These are phyloP conservation scores for Linnemannia elongata DNA, from an alignment of 192 early-diverging fungal genomes.

Conservation along the genomic window DNA sequence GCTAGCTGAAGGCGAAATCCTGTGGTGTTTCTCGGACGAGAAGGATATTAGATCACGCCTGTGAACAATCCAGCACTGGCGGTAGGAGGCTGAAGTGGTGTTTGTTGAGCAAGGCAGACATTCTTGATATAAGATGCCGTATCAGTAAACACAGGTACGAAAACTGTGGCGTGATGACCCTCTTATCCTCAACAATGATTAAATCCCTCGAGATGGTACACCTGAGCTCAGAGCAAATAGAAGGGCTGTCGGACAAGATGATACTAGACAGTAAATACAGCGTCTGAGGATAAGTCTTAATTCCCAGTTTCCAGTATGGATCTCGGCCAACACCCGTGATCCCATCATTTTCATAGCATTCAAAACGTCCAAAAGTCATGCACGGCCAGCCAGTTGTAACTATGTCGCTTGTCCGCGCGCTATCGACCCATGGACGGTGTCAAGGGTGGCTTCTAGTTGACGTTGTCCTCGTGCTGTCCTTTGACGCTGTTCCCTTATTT, in stretches of 20 bases:
- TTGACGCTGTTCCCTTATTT: too few species aligned
- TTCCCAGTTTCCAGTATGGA: too few species aligned
- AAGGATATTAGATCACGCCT: not conserved
- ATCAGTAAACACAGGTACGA: not conserved
- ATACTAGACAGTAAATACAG: too few species aligned
- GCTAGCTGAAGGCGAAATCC: not conserved
- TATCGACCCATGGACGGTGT: too few species aligned
- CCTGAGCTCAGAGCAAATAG: constrained; percentile 1
- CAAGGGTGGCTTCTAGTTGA: too few species aligned
- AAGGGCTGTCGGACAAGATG: not conserved
- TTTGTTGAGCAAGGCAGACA: not conserved
- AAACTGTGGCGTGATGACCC: not conserved
- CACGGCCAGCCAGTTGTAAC: too few species aligned
- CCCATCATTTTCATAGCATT: too few species aligned
- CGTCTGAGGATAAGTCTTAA: too few species aligned
- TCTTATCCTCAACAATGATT: not conserved
- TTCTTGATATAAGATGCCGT: not conserved
- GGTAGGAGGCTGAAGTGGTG: not conserved
- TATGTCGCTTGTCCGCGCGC: too few species aligned
- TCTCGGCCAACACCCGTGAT: too few species aligned
- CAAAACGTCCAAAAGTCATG: too few species aligned
- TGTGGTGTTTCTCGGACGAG: not conserved
- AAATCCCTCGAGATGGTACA: not conserved
- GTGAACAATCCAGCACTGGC: not conserved
- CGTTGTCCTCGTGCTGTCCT: too few species aligned